Base-by-base conservation (phyloP, 2,329 filamentous ascomycete genomes). In the Trichophyton verrucosum region DNA sequence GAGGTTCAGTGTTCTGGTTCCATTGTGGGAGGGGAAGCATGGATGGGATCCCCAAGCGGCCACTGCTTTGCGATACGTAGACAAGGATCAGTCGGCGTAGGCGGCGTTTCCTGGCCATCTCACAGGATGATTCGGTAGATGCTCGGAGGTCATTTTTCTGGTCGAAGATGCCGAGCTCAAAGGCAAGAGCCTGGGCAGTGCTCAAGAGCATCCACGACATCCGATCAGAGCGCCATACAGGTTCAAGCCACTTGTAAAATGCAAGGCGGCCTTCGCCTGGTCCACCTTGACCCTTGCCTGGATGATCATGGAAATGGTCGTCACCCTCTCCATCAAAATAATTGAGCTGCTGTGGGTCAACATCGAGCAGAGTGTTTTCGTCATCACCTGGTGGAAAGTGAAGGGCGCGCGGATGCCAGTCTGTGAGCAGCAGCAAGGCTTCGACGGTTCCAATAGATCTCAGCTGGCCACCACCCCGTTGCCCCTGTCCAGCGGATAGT, bases 171-270 rank as follows among this genome's bases (percentile, higher is more conserved):
- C 94, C 94, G 36, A 99, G 83, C 73, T 99, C 94, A 66, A 95
- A 95, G 0, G 89, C 90, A 42, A 97, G 78, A 0, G 91, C 88
- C 78, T 92, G 88, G 13, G 90, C 91, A 42, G 91, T 95, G 69
- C 90, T 95, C 33, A 97, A 81, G 13, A 97, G 78, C 90, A 96
- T 96, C 92, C 92, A 96, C 70, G 89, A 95, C 89, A 96, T 95
- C 60, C 91, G 87, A 69, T 96, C 92, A 65, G 87, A 90, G 67
- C 92, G 82, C 90, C 92, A 96, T 7, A 90, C 92, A 1, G 94
- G 94, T 72, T 99, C 94, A 3, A 97, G 83, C 90, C 94, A 97
- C 71, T 90, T 92, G 70, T 96, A 91, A 65, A 96, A 78, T 1
- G 76, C 94, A 30, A 91, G 81, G 71, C 88, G 86, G 8, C 89